Conservation (phyloP, 345 rosid species). For the Sisymbrium altissimum region DNA sequence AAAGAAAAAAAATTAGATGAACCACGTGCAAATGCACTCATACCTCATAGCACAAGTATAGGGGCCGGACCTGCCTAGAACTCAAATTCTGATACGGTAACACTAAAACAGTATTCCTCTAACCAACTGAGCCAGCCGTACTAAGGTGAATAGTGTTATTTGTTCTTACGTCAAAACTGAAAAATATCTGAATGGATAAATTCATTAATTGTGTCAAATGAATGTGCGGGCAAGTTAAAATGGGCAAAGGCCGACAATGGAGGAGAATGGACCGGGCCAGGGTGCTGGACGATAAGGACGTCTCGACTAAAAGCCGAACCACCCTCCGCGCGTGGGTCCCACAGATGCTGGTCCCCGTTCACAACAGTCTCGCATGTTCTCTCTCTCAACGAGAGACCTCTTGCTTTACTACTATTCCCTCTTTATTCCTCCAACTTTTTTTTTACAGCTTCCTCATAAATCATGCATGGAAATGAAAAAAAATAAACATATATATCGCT, state of each 20-base stretch:
- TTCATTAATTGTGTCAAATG: neutral
- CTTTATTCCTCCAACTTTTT: neutral
- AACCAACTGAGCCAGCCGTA: neutral
- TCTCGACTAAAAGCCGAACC: slow-evolving; percentile 19
- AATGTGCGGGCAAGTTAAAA: neutral
- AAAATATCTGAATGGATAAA: neutral
- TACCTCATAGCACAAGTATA: neutral
- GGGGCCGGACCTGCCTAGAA: neutral
- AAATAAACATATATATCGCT: neutral
- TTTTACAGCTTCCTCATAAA: slow-evolving; percentile 12
- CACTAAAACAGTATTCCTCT: neutral
- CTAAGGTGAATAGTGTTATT: neutral
- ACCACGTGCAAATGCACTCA: neutral
- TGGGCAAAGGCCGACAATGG: neutral
- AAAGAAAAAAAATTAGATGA: neutral
- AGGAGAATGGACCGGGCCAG: slow-evolving; percentile 23
- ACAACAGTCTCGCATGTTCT: neutral
- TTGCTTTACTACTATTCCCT: neutral
- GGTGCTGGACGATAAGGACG: slow-evolving; percentile 19
- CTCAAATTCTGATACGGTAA: neutral
- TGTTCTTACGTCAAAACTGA: neutral
- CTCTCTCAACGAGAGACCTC: neutral
- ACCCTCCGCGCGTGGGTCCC: neutral
- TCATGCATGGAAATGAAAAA: neutral
- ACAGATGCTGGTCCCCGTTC: neutral